Evolutionary conservation across 192 early-diverging fungal genomes (phyloP).

Genomic region (Podila verticillata): DNA sequence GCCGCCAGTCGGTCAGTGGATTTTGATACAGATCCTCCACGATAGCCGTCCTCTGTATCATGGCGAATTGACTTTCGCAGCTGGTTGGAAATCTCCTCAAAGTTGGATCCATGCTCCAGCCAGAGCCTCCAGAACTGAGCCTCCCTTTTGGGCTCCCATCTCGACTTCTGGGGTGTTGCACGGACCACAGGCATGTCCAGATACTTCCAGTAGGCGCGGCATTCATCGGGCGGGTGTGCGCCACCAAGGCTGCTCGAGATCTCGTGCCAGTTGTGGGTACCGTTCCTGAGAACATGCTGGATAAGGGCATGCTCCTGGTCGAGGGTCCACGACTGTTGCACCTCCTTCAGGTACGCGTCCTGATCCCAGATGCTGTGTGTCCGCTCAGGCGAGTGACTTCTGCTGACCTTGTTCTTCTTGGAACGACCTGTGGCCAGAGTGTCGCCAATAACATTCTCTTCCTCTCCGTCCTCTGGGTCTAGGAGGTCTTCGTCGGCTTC

Average conservation of each 20-base stretch:
- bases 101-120: constrained; percentile 24
- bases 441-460: constrained; percentile 9
- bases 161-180: not conserved
- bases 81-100: constrained; percentile 20
- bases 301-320: constrained; percentile 31
- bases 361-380: constrained; percentile 15
- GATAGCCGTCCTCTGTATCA: too few relatives aligned
- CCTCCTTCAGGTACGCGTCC: not conserved
- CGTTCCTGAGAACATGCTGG: constrained; percentile 41
- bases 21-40: not conserved
- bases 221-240: constrained; percentile 25
- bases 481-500: constrained; percentile 14
- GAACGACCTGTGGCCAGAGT: constrained; percentile 1
- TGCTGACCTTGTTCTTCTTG: not conserved
- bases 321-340: constrained; percentile 12
- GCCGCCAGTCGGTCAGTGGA: not conserved
- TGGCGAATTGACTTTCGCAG: not conserved
- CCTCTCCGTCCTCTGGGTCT: not conserved
- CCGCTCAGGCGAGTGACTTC: not conserved
- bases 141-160: constrained; percentile 19
- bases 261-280: constrained; percentile 18
- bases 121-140: constrained; percentile 33
- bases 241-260: constrained; percentile 20
- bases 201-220: constrained; percentile 35
- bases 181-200: constrained; percentile 43